Evolutionary conservation across 1,284 basidiomycete genomes (phyloP).

Genomic region (Ganoderma lingzhi): DNA sequence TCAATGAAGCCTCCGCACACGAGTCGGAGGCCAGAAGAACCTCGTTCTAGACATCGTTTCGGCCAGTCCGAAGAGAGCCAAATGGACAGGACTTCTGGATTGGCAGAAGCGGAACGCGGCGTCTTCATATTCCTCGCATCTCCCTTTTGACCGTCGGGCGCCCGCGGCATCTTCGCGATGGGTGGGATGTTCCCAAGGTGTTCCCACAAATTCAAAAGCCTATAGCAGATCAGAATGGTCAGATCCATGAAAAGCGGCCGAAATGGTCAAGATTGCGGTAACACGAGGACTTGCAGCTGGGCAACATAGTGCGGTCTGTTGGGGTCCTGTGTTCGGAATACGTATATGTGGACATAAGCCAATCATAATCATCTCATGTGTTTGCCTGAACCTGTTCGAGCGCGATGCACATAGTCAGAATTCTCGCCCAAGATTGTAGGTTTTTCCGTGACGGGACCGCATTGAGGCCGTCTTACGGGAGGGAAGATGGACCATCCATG

Average conservation of each 20-base stretch:
- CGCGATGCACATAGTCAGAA: conserved; percentile 15
- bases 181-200: neutral
- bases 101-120: conserved; percentile 20
- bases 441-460: neutral
- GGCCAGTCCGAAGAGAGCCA: conserved; percentile 6
- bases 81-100: conserved; percentile 16
- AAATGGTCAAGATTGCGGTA: conserved; percentile 14
- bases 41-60: neutral
- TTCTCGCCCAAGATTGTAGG: conserved; percentile 11
- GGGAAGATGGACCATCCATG: neutral
- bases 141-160: neutral
- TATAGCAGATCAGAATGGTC: conserved; percentile 9
- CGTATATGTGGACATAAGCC: neutral
- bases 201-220: conserved; percentile 7
- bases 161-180: conserved; percentile 3
- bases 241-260: conserved; percentile 16
- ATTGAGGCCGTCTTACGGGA: conserved; percentile 2
- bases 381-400: conserved; percentile 12
- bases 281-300: conserved; percentile 13
- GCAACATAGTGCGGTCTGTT: neutral
- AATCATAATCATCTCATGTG: conserved; percentile 11
- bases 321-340: neutral
- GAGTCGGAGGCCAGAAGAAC: conserved; percentile 1
- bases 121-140: neutral
- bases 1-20: conserved; percentile 19